Evolutionary conservation across 345 rosid genomes (phyloP), one percentile per base, ranked within the genome.

Genomic region (Eucalyptus microcorys): DNA sequence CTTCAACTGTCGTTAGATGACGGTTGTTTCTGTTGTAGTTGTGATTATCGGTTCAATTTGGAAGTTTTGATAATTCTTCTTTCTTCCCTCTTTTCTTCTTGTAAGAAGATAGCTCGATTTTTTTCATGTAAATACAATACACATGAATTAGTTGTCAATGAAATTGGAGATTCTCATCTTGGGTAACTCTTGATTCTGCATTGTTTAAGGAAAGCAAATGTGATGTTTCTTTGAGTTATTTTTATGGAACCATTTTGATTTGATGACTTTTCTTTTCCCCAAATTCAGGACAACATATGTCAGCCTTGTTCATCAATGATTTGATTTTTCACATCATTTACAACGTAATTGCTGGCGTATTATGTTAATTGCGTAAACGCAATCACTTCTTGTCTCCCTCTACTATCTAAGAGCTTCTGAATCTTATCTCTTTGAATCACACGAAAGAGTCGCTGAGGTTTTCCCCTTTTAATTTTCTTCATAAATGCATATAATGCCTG

Each of bases 1-100:
- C 98, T 45, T 94, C 96, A 8, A 86, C 93, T 34, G 94, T 96
- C 86, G 93, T 95, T 87, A 91, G 90, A 94, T 97, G 92, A 90
- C 19, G 81, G 83, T 40, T 37, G 83, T 76, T 21, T 76, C 83
- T 21, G 47, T 21, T 13, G 45, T 2, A 10, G 83, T 21, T 17
- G 80, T 55, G 27, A 13, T 10, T 3, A 40, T 76, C 11, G 47
- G 47, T 37, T 76, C 83, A 37, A 76, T 76, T 76, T 6, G 83
- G 83, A 76, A 76, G 83, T 76, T 40, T 11, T 37, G 83, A 76
- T 10, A 40, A 21, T 40, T 76, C 83, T 40, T 76, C 27, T 40
- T 76, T 40, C 83, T 76, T 76, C 83, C 83, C 1, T 68, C 13
- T 17, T 17, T 1, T 68, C 80, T 40, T 76, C 83, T 10, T 37